Percentiles rank a stretch among this genome's conserved stretches.
Evolutionary conservation across 2,329 filamentous ascomycete species (phyloP).

Genomic region (Phyllosticta citribraziliensis): DNA sequence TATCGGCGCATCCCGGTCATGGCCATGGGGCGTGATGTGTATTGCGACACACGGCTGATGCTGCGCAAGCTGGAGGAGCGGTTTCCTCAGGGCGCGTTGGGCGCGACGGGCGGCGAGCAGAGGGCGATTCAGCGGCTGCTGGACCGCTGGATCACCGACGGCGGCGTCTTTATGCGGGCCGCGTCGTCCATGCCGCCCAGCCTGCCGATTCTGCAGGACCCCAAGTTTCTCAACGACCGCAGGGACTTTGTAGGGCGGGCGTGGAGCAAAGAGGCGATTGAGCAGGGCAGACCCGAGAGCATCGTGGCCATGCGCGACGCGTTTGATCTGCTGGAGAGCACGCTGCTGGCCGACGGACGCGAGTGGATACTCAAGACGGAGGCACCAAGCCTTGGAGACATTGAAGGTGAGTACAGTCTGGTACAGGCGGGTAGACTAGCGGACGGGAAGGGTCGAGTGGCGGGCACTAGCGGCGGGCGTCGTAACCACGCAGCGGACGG

Average conservation of each 20-base stretch:
- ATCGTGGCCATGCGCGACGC: slow-evolving; percentile 44
- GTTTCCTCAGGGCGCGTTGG: slow-evolving; percentile 30
- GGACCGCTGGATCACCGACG: slow-evolving; percentile 45
- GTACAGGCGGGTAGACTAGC: not conserved
- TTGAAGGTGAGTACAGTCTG: slow-evolving; percentile 42
- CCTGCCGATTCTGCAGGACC: slow-evolving; percentile 46
- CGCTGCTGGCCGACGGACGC: slow-evolving; percentile 55
- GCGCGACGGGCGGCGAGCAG: slow-evolving; percentile 22
- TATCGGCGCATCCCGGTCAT: slow-evolving; percentile 64
- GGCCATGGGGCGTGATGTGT: slow-evolving; percentile 56
- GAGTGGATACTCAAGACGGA: slow-evolving; percentile 51
- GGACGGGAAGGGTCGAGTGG: not conserved
- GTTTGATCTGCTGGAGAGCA: slow-evolving; percentile 52
- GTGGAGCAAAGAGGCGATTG: slow-evolving; percentile 31
- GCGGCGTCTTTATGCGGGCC: slow-evolving; percentile 44
- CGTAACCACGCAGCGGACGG: not conserved
- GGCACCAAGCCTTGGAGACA: slow-evolving; percentile 51
- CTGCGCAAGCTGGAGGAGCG: slow-evolving; percentile 52
- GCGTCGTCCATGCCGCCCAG: slow-evolving; percentile 45
- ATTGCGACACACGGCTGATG: slow-evolving; percentile 61
- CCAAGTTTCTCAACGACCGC: slow-evolving; percentile 51
- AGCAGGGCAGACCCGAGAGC: slow-evolving; percentile 43
- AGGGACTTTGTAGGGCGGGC: slow-evolving; percentile 35
- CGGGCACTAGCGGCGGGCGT: not conserved
- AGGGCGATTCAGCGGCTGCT: slow-evolving; percentile 46